phyloP scores from a whole-genome alignment of 2,329 filamentous ascomycete genomes.

The Orbilia brochopaga region DNA sequence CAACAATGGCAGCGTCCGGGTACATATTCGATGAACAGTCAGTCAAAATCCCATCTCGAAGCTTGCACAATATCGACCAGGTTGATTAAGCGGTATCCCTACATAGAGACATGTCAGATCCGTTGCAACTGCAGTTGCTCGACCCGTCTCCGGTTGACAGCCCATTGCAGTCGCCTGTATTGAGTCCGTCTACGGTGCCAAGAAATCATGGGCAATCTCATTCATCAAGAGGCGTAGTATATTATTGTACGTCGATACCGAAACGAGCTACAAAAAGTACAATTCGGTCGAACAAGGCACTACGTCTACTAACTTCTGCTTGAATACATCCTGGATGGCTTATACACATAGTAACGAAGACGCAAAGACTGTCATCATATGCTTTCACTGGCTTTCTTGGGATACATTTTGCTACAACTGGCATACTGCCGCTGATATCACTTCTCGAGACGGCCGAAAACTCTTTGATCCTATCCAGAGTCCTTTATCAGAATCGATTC shows the following conservation, averaged over 20 bases:
- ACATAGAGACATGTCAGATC: neutral
- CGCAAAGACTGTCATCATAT: constrained; percentile 90
- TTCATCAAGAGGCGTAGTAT: constrained; percentile 19
- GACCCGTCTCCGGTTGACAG: constrained; percentile 13
- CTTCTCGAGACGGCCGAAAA: constrained; percentile 78
- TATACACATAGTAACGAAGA: constrained; percentile 66
- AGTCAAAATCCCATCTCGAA: neutral
- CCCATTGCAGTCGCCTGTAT: neutral
- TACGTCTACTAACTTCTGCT: neutral
- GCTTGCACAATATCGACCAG: neutral
- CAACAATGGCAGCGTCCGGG: neutral
- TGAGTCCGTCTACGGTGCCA: neutral
- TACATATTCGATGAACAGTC: neutral
- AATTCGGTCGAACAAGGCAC: too few relatives aligned
- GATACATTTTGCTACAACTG: constrained; percentile 81
- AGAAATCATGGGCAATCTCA: constrained; percentile 9
- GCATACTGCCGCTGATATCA: constrained; percentile 76
- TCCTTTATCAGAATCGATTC: constrained; percentile 81
- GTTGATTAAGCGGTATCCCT: neutral
- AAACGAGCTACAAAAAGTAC: too few relatives aligned
- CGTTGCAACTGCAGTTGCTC: neutral
- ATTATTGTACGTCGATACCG: constrained; percentile 44
- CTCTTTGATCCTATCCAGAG: constrained; percentile 87
- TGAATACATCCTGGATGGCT: neutral
- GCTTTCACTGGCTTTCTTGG: constrained; percentile 77